Evolutionary conservation across 495 filamentous ascomycete genomes (phyloP).

Genomic region (Aspergillus olivimuriae): DNA sequence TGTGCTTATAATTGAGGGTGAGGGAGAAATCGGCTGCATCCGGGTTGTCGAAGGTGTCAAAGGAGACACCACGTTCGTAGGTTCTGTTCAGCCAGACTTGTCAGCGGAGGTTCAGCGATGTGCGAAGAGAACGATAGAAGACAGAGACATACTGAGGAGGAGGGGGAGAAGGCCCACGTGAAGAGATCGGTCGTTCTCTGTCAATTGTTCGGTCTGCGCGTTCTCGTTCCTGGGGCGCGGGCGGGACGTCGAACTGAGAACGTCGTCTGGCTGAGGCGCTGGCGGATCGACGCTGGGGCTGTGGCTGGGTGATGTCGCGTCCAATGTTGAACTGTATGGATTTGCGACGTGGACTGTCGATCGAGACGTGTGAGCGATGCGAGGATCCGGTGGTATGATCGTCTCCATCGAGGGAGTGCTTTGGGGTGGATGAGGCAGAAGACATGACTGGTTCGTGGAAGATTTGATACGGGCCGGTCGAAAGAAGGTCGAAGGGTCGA

Average conservation of each 20-base stretch:
- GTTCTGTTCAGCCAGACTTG: constrained; percentile 23
- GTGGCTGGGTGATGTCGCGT: constrained; percentile 14
- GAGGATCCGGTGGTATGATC: constrained; percentile 37
- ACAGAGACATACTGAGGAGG: constrained; percentile 29
- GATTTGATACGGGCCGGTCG: too few relatives aligned
- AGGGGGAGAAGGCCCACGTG: constrained; percentile 30
- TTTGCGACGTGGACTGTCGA: constrained; percentile 25
- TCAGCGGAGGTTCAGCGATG: background rate
- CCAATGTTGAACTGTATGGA: constrained; percentile 41
- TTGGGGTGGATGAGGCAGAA: constrained; percentile 19
- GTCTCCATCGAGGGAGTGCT: constrained; percentile 47
- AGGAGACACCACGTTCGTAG: constrained; percentile 64
- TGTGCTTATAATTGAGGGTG: constrained; percentile 82
- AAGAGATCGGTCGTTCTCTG: constrained; percentile 20
- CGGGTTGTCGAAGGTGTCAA: constrained; percentile 88
- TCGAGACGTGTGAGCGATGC: constrained; percentile 17
- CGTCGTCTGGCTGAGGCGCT: constrained; percentile 25
- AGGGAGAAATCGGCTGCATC: constrained; percentile 75
- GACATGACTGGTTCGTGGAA: too few relatives aligned
- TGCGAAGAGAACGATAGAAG: background rate
- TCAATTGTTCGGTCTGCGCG: too few relatives aligned
- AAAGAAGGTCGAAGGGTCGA: constrained; percentile 1
- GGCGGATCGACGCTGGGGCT: constrained; percentile 23
- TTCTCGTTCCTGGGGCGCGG: too few relatives aligned
- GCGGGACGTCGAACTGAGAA: constrained; percentile 15